A percentile compares a stretch with the other conserved stretches of the same genome.
Conservation (phyloP, 306 rosid species). For the Fagus crenata region DNA sequence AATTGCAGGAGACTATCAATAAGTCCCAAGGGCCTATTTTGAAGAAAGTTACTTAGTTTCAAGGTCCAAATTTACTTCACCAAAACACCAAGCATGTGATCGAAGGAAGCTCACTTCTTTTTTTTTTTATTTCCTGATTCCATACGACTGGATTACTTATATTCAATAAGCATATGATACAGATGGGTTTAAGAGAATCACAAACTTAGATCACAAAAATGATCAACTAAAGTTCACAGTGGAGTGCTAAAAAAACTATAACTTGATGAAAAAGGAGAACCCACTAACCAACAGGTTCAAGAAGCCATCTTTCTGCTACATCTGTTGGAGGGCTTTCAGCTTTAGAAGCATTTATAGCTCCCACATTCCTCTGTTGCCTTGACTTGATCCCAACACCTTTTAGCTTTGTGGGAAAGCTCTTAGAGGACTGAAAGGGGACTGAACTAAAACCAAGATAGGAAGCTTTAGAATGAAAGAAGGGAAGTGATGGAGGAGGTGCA, state of each 20-base stretch:
- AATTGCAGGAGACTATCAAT: not conserved
- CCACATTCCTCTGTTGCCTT: slow-evolving; percentile 27
- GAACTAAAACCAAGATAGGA: slow-evolving; percentile 39
- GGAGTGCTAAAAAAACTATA: not conserved
- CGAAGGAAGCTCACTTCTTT: too few relatives aligned
- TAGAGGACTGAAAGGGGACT: slow-evolving; percentile 31
- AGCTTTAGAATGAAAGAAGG: slow-evolving; percentile 30
- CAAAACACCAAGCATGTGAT: not conserved
- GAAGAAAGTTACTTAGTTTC: not conserved
- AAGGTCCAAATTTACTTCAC: not conserved
- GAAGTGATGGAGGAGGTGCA: slow-evolving; percentile 29
- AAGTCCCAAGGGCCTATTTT: not conserved
- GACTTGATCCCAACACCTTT: slow-evolving; percentile 27
- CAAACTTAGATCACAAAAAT: not conserved
- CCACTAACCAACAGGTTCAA: slow-evolving; percentile 74
- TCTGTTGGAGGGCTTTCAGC: slow-evolving; percentile 32
- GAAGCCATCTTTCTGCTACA: slow-evolving; percentile 68
- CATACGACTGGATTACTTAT: not conserved
- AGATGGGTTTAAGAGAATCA: not conserved
- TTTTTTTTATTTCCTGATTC: not conserved
- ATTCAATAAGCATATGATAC: not conserved
- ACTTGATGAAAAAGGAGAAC: not conserved
- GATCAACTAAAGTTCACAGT: not conserved
- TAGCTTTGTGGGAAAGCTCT: slow-evolving; percentile 37
- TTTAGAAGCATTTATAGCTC: slow-evolving; percentile 44